These are phyloP conservation scores for Agaricus blazei DNA, from an alignment of 768 basidiomycete genomes.

Conservation along the genomic window DNA sequence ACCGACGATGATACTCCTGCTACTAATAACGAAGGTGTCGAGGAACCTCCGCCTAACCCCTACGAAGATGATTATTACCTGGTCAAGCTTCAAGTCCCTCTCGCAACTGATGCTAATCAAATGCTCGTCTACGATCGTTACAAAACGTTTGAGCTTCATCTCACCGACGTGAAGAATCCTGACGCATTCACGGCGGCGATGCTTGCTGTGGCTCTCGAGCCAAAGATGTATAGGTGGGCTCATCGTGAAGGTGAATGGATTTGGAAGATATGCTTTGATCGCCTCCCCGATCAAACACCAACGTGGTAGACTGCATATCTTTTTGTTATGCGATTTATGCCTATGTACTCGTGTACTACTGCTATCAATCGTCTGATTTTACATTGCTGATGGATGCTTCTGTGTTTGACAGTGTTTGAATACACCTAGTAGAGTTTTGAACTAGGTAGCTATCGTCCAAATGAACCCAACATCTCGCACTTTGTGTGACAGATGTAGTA, in stretches of 20 bases:
- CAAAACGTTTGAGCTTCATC: slow-evolving; percentile 29
- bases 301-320: slow-evolving; percentile 9
- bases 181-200: slow-evolving; percentile 18
- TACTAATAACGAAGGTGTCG: neutral
- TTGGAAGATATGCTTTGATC: slow-evolving; percentile 15
- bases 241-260: slow-evolving; percentile 10
- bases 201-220: slow-evolving; percentile 12
- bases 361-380: neutral
- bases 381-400: too few species aligned
- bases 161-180: slow-evolving; percentile 20
- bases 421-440: too few species aligned
- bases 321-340: neutral
- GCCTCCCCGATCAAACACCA: slow-evolving; percentile 8
- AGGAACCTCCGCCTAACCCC: slow-evolving; percentile 23
- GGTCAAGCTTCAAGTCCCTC: slow-evolving; percentile 32
- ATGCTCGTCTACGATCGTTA: slow-evolving; percentile 39
- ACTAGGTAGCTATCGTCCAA: too few species aligned
- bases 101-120: slow-evolving; percentile 12
- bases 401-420: too few species aligned
- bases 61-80: slow-evolving; percentile 32
- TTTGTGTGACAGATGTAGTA: too few species aligned
- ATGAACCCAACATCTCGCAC: too few species aligned
- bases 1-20: slow-evolving; percentile 6
- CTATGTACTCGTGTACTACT: neutral
- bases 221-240: slow-evolving; percentile 15